Base-by-base conservation (phyloP, 495 filamentous ascomycete genomes). In the Achaetomiella virescens region DNA sequence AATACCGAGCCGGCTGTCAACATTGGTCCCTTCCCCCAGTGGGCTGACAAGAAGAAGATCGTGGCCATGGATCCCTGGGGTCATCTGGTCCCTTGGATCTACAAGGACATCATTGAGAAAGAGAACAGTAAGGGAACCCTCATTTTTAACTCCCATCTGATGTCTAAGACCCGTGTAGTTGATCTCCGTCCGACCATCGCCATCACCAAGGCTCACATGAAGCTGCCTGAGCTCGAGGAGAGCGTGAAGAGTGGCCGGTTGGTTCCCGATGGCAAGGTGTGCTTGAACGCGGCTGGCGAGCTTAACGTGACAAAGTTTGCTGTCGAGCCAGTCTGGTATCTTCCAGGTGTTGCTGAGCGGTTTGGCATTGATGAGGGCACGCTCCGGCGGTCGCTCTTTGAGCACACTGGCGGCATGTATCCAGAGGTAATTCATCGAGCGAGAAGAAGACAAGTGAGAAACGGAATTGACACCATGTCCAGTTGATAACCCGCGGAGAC, bases 51-150 rank as follows among this genome's bases (percentile, higher is more conserved):
- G 66, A 92, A 88, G 65, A 97, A 96, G 77, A 97, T 98, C 56
- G 93, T 98, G 22, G 88, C 93, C 25, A 95, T 98, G 89, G 93
- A 98, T 70, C 93, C 93, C 7, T 86, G 84, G 61, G 93, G 93
- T 6, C 93, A 98, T 70, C 75, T 95, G 57, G 84, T 87, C 6
- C 90, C 92, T 15, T 92, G 85, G 87, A 68, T 90, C 14, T 91
- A 81, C 72, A 81, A 83, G 37, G 80, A 87, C 53, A 68, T 76
- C 18, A 88, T 91, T 55, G 72, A 82, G 17, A 81, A 82, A 33
- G 83, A 91, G 36, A 75, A 84, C 59, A 71, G 79, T 75, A 67
- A 57, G 61, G 48, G 21, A 17, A 29, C 17, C 24, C 0, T 33
- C 6, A 12, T 46, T 2, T 20, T 3, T 8, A 14, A 33, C 6